Conservation (phyloP, 257 asterid species). For the Catharanthus roseus region DNA sequence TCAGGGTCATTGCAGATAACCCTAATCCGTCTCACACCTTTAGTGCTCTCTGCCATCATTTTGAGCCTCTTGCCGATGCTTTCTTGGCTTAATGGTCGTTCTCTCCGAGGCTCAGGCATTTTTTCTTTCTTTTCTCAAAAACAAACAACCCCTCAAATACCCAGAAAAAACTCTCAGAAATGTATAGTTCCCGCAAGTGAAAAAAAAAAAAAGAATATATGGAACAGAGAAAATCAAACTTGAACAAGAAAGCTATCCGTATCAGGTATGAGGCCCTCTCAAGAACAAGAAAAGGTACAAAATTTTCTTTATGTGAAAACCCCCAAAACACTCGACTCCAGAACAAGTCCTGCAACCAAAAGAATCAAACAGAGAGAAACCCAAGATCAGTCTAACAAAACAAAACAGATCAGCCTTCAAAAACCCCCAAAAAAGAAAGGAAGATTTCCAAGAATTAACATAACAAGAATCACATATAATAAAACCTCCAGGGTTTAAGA, state of each 20-base stretch:
- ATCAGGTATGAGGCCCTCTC: slow-evolving; percentile 52
- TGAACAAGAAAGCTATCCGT: slow-evolving; percentile 1
- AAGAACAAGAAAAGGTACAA: slow-evolving; percentile 59
- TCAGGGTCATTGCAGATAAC: slow-evolving; percentile 68
- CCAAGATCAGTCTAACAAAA: slow-evolving; percentile 5
- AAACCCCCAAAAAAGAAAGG: slow-evolving; percentile 7
- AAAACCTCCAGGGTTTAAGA: slow-evolving; percentile 29
- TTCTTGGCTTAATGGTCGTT: slow-evolving; percentile 19
- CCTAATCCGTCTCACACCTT: slow-evolving; percentile 43
- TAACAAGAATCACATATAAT: not conserved
- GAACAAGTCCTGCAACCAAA: slow-evolving; percentile 75
- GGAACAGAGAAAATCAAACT: not conserved
- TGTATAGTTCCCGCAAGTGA: slow-evolving; percentile 14
- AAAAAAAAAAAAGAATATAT: not conserved
- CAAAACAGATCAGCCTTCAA: slow-evolving; percentile 33
- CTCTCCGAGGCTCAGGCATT: slow-evolving; percentile 44
- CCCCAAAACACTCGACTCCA: slow-evolving; percentile 92
- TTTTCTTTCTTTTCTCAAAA: not conserved
- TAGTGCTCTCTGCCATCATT: slow-evolving; percentile 15
- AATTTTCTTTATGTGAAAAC: slow-evolving; percentile 76
- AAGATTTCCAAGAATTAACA: not conserved
- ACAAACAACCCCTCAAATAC: slow-evolving; percentile 36
- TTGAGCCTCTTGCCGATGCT: slow-evolving; percentile 23
- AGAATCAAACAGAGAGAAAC: not conserved
- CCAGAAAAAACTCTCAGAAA: slow-evolving; percentile 26